Base-by-base conservation (phyloP, 495 filamentous ascomycete genomes). In the Chlorociboria aeruginascens region DNA sequence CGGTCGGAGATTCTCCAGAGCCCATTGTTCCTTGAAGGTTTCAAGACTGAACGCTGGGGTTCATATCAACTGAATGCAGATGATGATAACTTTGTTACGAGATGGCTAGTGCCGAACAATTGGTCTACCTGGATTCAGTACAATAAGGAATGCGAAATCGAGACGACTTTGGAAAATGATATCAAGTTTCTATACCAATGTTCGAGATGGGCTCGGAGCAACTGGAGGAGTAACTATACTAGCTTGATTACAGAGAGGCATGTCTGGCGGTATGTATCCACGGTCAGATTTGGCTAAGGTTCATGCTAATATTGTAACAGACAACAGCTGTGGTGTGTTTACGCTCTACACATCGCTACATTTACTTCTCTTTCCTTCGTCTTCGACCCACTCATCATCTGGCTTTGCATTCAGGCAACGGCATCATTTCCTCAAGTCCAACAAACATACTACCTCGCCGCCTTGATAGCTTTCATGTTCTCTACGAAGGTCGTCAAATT, bases 61-160 rank as follows among this genome's bases (percentile, higher is more conserved):
- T 74, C 76, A 52, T 83, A 78, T 57, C 81, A 81, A 40, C 68
- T 90, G 52, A 87, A 89, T 58, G 82, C 82, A 6, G 85, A 88
- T 55, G 85, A 90, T 57, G 85, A 90, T 66, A 89, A 89, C 61
- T 89, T 82, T 59, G 80, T 88, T 40, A 88, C 85, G 6, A 74
- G 85, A 20, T 90, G 83, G 79, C 72, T 88, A 61, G 80, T 86
- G 41, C 78, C 76, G 20, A 77, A 86, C 60, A 71, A 75, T 39
- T 86, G 84, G 81, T 78, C 82, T 58, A 86, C 83, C 12, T 79
- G 71, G 63, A 83, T 86, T 56, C 85, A 90, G 64, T 83, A 85
- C 60, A 76, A 85, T 55, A 70, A 70, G 30, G 76, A 85, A 52
- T 81, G 81, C 25, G 78, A 86, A 61, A 75, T 90, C 40, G 70